phyloP scores from a whole-genome alignment of 2,329 filamentous ascomycete species.

The Sporothrix dimorphospora region DNA sequence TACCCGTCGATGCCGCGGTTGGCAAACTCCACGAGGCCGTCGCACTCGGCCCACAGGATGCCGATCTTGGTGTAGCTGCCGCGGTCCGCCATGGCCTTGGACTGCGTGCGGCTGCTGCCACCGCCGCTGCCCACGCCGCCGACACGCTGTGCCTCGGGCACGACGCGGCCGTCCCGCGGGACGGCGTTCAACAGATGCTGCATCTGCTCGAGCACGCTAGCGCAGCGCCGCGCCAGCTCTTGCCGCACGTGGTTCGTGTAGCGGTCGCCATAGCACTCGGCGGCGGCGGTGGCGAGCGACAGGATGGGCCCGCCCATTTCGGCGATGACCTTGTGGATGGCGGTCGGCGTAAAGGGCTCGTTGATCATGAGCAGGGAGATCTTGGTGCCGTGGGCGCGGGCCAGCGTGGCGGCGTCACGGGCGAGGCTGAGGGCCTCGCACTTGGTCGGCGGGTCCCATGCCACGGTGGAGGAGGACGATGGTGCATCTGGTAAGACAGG shows the following conservation, averaged over 20 bases:
- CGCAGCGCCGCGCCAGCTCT: slow-evolving; percentile 57
- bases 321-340: slow-evolving; percentile 69
- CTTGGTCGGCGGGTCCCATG: slow-evolving; percentile 31
- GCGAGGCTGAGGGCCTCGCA: slow-evolving; percentile 68
- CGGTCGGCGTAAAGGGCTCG: slow-evolving; percentile 80
- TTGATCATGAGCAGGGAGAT: slow-evolving; percentile 85
- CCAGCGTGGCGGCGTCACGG: slow-evolving; percentile 69
- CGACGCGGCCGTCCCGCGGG: slow-evolving; percentile 58
- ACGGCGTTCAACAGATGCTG: slow-evolving; percentile 63
- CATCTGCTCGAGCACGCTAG: slow-evolving; percentile 66
- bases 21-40: slow-evolving; percentile 67
- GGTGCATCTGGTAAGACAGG: no score
- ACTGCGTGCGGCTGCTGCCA: slow-evolving; percentile 29
- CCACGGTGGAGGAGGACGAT: background rate
- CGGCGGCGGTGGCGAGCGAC: slow-evolving; percentile 70
- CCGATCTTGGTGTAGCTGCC: slow-evolving; percentile 69
- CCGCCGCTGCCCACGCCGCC: slow-evolving; percentile 37
- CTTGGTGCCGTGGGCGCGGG: slow-evolving; percentile 84
- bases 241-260: slow-evolving; percentile 63
- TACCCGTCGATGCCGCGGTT: slow-evolving; percentile 70
- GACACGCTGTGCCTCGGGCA: slow-evolving; percentile 52
- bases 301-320: slow-evolving; percentile 73
- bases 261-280: slow-evolving; percentile 62
- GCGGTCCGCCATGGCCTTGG: slow-evolving; percentile 43
- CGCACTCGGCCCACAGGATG: slow-evolving; percentile 81